Base-by-base conservation (phyloP, 257 asterid species). In the Gardenia jasminoides region DNA sequence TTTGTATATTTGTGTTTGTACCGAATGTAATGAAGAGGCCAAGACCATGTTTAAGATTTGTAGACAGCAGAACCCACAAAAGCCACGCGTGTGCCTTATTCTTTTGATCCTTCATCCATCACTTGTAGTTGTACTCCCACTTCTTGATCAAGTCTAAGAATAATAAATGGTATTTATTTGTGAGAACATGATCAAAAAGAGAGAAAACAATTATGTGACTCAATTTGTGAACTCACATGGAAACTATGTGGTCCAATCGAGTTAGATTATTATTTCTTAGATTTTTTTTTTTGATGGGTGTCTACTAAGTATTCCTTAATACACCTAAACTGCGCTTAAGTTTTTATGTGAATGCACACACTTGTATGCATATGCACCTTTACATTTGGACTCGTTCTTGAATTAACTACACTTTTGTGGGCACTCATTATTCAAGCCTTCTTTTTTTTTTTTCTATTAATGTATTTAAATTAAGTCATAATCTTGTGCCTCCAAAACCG, bases 31-130 rank as follows among this genome's bases (percentile, higher is more conserved):
- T 52, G 74, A 24, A n/a, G 44, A 58, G 70, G 68, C 67, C 61
- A 70, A 47, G 74, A 59, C 61, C 44, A 71, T 70, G 70, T 73
- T 68, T 67, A 72, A 67, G 78, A 83, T 83, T 73, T 80, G 78
- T 43, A 80, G 84, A 85, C 90, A 89, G 30, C 47, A 78, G 70
- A 67, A 80, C 87, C 88, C 79, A 82, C 87, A 83, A 77, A 78
- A 52, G 83, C 65, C 91, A 84, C 84, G 91, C 85, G 87, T 84
- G 85, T 75, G 83, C 78, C 68, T 72, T 33, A 70, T 61, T 74
- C 26, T n/a, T 61, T 81, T 82, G 15, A 73, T 82, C 74, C 73
- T 80, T 79, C 80, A 48, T 79, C 74, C 80, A 48, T 79, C 74
- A 44, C 62, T 75, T 76, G 4, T 79, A 74, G 67, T 76, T 82